phyloP scores from a whole-genome alignment of 495 filamentous ascomycete species.

The Astrocystis sublimbata region DNA sequence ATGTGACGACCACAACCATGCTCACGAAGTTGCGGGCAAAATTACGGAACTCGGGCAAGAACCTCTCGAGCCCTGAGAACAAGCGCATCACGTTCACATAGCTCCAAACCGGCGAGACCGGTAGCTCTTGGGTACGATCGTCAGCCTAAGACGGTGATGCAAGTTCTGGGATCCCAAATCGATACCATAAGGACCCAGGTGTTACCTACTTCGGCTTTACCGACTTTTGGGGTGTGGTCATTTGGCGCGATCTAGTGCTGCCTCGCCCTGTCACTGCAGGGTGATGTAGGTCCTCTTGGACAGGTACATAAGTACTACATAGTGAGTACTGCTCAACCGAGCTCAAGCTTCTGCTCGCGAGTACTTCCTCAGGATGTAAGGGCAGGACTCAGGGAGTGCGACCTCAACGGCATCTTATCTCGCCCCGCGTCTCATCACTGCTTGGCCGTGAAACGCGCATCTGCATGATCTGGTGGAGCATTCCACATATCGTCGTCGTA shows the following conservation, averaged over 20 bases:
- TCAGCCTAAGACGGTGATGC: background rate
- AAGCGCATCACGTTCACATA: conserved; percentile 2
- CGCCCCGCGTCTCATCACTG: background rate
- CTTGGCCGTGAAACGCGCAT: background rate
- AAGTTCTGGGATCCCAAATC: background rate
- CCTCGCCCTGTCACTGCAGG: background rate
- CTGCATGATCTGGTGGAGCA: background rate
- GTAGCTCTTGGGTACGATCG: background rate
- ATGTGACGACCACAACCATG: background rate
- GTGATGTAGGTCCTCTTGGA: background rate
- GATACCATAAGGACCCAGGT: background rate
- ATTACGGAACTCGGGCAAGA: conserved; percentile 8
- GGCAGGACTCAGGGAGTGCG: too few species aligned
- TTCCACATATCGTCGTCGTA: background rate
- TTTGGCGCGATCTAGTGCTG: background rate
- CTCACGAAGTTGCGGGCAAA: background rate
- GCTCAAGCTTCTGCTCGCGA: too few species aligned
- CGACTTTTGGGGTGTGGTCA: background rate
- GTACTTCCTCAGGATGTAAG: too few species aligned
- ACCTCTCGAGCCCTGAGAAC: conserved; percentile 9
- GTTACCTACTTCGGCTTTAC: background rate
- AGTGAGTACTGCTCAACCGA: too few species aligned
- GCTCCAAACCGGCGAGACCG: background rate
- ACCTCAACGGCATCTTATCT: background rate
- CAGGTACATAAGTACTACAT: too few species aligned